Percentiles rank a stretch among this genome's conserved stretches.
Evolutionary conservation across 805 yeast species (phyloP).

Genomic region (Metschnikowia noctiluminum): DNA sequence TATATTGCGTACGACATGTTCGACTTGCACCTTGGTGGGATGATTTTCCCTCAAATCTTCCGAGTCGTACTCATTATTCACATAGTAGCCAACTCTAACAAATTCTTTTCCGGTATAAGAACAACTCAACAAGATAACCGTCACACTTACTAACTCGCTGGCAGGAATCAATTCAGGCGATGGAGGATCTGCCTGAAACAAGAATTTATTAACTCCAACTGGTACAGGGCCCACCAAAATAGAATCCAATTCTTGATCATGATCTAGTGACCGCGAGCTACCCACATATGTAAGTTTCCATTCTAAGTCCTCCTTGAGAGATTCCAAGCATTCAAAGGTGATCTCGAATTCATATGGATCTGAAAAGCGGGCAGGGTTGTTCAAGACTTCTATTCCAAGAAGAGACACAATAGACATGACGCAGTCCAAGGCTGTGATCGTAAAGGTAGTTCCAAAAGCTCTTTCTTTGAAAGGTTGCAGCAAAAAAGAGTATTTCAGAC

Average conservation of each 20-base stretch:
- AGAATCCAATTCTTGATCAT: constrained; percentile 95
- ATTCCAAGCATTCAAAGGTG: constrained; percentile 94
- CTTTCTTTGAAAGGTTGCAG: not conserved
- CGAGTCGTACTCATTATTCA: constrained; percentile 91
- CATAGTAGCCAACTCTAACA: constrained; percentile 96
- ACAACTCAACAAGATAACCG: constrained; percentile 90
- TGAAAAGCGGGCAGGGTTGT: constrained; percentile 90
- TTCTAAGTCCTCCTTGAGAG: constrained; percentile 86
- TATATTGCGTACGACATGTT: constrained; percentile 89
- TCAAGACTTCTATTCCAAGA: constrained; percentile 85
- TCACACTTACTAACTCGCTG: constrained; percentile 88
- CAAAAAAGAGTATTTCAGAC: not conserved
- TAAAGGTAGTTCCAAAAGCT: not conserved
- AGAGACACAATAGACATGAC: constrained; percentile 90
- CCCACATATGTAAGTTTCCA: constrained; percentile 98
- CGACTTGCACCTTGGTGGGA: constrained; percentile 89
- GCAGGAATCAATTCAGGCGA: constrained; percentile 95
- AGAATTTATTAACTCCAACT: constrained; percentile 90
- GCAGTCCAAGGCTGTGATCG: no score
- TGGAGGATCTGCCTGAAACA: constrained; percentile 95
- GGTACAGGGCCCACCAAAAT: constrained; percentile 98
- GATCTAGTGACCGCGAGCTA: constrained; percentile 88
- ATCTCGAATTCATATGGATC: constrained; percentile 96
- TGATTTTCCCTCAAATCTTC: constrained; percentile 94
- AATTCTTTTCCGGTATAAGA: constrained; percentile 91